Conservation (phyloP, 345 rosid genomes). For the Angophora floribunda region DNA sequence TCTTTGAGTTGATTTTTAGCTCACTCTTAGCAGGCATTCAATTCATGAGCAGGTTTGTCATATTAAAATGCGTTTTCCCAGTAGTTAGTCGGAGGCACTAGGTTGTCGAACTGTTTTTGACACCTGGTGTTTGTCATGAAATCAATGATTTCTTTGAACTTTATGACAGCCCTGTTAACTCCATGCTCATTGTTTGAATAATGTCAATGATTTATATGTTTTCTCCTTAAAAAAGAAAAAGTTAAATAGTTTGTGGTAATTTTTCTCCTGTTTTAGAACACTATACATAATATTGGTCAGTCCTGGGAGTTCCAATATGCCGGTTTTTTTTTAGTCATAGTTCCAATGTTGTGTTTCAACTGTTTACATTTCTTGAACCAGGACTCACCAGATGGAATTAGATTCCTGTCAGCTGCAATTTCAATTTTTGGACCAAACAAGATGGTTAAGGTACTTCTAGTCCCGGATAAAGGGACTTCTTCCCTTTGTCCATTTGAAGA, state of each 20-base stretch:
- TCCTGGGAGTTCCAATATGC: not conserved
- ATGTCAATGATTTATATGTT: not conserved
- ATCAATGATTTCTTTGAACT: not conserved
- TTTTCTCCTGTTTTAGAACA: not conserved
- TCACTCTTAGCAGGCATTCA: not conserved
- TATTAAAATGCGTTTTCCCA: not conserved
- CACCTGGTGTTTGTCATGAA: not conserved
- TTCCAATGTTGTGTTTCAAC: not conserved
- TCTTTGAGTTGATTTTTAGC: not conserved
- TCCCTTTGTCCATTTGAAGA: slow-evolving; percentile 10
- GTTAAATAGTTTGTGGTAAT: not conserved
- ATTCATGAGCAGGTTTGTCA: not conserved
- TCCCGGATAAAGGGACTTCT: slow-evolving; percentile 10
- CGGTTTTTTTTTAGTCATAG: not conserved
- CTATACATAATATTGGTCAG: not conserved
- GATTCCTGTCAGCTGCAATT: slow-evolving; percentile 59
- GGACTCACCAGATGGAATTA: slow-evolving; percentile 64
- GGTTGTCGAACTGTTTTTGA: not conserved
- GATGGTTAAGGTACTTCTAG: slow-evolving; percentile 30
- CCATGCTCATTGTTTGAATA: not conserved
- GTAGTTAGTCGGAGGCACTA: not conserved
- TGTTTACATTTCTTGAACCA: slow-evolving; percentile 17
- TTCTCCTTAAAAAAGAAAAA: not conserved
- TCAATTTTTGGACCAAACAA: slow-evolving; percentile 75
- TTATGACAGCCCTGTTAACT: not conserved